Evolutionary conservation across 1,139 yeast species (phyloP), one percentile per base, ranked within the genome.

Genomic region (Sugiyamaella pinicola): DNA sequence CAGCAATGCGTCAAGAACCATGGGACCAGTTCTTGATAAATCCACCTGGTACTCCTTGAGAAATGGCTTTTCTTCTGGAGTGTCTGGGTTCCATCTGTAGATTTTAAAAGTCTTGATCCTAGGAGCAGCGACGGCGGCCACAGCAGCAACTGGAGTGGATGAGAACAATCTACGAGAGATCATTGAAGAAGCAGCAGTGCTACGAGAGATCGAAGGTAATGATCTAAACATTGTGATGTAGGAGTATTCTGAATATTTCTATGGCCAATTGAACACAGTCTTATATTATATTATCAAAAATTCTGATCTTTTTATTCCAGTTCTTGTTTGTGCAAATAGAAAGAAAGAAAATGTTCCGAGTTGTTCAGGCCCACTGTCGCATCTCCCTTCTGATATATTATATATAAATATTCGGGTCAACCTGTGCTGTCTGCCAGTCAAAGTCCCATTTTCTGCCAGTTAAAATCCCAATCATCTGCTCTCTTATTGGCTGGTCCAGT

Each of bases 11-110:
- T 93, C 99, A 69, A 93, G 80, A 52, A 95, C 88, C 99, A 93
- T 93, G 57, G 99, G 99, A 58, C 99, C 99, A 74, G 96, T 88
- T 53, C 85, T 76, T 75, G 89, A 85, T 71, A 95, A 80, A 71
- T 93, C 96, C 54, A 93, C 79, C 62, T 87, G 79, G 75, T 87
- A 93, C 58, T 82, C 79, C 74, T 89, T 85, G 83, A 93, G 81
- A 61, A 78, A 77, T 56, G 99, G 99, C 78, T 91, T 90, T 65
- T 83, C 84, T 65, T 88, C 93, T 52, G 99, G 99, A 55, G 89
- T 82, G 70, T 93, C 99, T 54, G 99, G 99, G 69, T 87, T 87
- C 98, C 99, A 93, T 78, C 99, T 84, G 80, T 93, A 93, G 65
- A 93, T 84, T 71, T 91, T 89, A 74, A 93, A 90, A 50, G 85